Base-by-base conservation (phyloP, 345 rosid species). In the Acer campestre region DNA sequence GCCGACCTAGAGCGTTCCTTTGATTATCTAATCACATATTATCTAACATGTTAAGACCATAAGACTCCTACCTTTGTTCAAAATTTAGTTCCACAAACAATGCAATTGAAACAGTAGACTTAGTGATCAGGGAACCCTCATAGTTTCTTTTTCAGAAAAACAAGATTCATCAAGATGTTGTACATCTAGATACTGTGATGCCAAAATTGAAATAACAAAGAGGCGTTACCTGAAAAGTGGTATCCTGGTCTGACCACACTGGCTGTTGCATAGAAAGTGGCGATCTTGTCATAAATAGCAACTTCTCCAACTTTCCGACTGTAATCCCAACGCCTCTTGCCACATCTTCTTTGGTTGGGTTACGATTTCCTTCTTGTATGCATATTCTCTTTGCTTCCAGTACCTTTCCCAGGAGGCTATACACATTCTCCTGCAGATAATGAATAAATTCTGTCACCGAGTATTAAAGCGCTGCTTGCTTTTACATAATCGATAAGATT, bases 211-310 rank as follows among this genome's bases (percentile, higher is more conserved):
- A 42, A 68, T 10, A 44, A 67, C 9, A 53, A 48, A 18, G 12
- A 71, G 29, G 23, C 42, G 29, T 73, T 89, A 93, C 99, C 93
- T 95, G 93, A 78, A 72, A 90, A 29, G 96, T 92, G 66, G 88
- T 91, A 58, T 80, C 88, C 78, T 91, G 95, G 82, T 90, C 97
- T 62, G 88, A 17, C 95, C 97, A 93, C 68, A 93, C 88, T 66
- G 91, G 81, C 46, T 86, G 91, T 80, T 95, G 94, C 86, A 92
- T 73, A 40, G 98, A 95, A 25, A 85, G 78, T 31, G 98, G 97
- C 59, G 72, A 79, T 86, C 92, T 90, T 70, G 98, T 77, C 27
- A 80, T 53, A 38, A 67, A 78, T 10, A 85, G 75, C 74, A 95
- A 80, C 53, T 78, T 90, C 70, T 88, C 90, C 75, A 95, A 79